phyloP scores from a whole-genome alignment of 2,329 filamentous ascomycete species.

The Ceratocystis albifundus region DNA sequence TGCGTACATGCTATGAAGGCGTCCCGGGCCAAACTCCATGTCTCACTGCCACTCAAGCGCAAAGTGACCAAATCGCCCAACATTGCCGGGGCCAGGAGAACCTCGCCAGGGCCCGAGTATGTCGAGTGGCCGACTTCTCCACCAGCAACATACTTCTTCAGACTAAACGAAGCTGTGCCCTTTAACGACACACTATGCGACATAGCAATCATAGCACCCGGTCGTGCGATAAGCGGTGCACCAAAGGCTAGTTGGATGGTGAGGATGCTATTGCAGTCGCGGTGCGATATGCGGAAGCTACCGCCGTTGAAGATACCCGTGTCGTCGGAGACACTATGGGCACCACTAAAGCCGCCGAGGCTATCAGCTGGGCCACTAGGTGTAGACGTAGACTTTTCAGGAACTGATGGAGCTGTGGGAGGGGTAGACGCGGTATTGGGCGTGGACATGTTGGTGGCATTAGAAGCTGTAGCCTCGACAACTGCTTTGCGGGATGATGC shows the following conservation, averaged over 20 bases:
- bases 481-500: conserved; percentile 24
- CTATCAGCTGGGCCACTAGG: conserved; percentile 30
- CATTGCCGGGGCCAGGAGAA: conserved; percentile 67
- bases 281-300: conserved; percentile 83
- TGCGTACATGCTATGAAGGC: conserved; percentile 77
- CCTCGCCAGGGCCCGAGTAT: conserved; percentile 81
- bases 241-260: conserved; percentile 84
- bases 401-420: conserved; percentile 27
- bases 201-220: conserved; percentile 92
- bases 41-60: conserved; percentile 56
- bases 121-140: conserved; percentile 67
- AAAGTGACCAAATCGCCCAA: conserved; percentile 80
- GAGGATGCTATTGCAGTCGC: conserved; percentile 79
- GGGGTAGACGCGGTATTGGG: conserved; percentile 16
- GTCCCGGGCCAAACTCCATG: conserved; percentile 79
- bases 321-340: conserved; percentile 55
- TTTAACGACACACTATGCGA: conserved; percentile 74
- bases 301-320: conserved; percentile 96
- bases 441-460: conserved; percentile 29
- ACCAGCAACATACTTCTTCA: conserved; percentile 82
- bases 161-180: conserved; percentile 69
- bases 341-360: conserved; percentile 29
- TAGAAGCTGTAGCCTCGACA: background rate
- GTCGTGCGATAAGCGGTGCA: conserved; percentile 69
- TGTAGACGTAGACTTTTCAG: background rate